Evolutionary conservation across 345 rosid genomes (phyloP), one percentile per base, ranked within the genome.

Genomic region (Capsella bursapastoris): DNA sequence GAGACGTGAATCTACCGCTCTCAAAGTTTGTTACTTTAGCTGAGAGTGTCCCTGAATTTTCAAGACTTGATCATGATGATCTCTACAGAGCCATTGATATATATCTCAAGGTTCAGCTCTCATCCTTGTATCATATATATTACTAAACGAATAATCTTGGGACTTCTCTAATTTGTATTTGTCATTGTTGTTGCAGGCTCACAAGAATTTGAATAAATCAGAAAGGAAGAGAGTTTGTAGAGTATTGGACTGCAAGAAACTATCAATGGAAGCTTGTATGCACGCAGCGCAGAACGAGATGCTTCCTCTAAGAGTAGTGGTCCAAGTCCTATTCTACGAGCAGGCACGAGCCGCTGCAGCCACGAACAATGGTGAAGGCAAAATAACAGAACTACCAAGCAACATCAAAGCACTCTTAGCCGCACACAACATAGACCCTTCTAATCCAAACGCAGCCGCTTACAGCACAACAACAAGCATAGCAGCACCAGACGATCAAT

Each of bases 211-310:
- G 57, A 92, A 70, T 84, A 95, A 92, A 87, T 83, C 86, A 34
- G 97, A 95, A 64, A 80, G 99, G 56, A 95, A 95, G 73, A 85
- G 92, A 65, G 47, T 90, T 47, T 95, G 99, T 44, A 81, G 97
- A 73, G 79, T 86, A 14, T 83, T 95, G 16, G 88, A 95, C 88
- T 95, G 99, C 90, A 95, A 88, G 84, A 95, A 90, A 71, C 90
- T 95, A 4, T 89, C 99, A 3, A 85, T 90, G 78, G 97, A 92
- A 74, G 97, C 97, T 31, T 95, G 99, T 82, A 92, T 92, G 97
- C 99, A 95, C 58, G 97, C 99, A 0, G 97, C 99, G 0, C 97
- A 89, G 62, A 95, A 95, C 47, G 99, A 95, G 83, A 70, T 86
- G 60, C 93, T 95, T 41, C 99, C 99, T 0, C 65, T 95, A 8